Evolutionary conservation across 371 early-diverging fungal species (phyloP), one percentile per base, ranked within the genome.

Genomic region (Haplosporangium sp.): DNA sequence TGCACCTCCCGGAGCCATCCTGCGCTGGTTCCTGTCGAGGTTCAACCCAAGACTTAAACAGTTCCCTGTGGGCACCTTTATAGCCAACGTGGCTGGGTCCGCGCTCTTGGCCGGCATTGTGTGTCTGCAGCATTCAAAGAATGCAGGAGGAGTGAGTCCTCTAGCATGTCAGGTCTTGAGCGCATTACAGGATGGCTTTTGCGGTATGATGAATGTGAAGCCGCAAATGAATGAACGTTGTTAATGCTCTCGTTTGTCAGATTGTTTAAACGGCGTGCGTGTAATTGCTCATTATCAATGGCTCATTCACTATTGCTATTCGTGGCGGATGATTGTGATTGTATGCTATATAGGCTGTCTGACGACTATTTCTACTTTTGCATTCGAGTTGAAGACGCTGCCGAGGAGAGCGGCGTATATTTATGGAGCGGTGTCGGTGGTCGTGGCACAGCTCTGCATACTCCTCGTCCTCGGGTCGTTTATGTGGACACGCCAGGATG

Each of bases 281-380:
- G 14, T 10, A n/a, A 8, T 40, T 55, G 21, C 13, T 23, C 18
- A 29, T 36, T 6, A 1, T 40, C 29, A 29, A 29, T 29, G 29
- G 29, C 29, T 29, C 29, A 29, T 4, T 4, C 29, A 29, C 29
- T 29, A 29, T 37, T 58, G 21, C 7, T 56, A 29, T 20, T 42
- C 13, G 5, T 12, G 10, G 6, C 18, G 18, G 18, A n/a, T 18
- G 16, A 11, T 46, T 47, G 23, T n/a, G n/a, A 7, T 54, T 47
- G 23, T 12, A 56, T 59, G 45, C 40, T 36, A 18, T 38, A 20
- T 71, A 83, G 89, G 87, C 13, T 92, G 93, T 57, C 63, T 94
- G 54, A 90, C 92, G 0, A 94, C 94, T 0, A 82, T 94, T 21
- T 93, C 93, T 2, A 93, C 94, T 1, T 91, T 93, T 74, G 85